Percentiles rank a stretch among this genome's conserved stretches.
Conservation (phyloP, 2,329 filamentous ascomycete species). For the Microsporum audouinii region DNA sequence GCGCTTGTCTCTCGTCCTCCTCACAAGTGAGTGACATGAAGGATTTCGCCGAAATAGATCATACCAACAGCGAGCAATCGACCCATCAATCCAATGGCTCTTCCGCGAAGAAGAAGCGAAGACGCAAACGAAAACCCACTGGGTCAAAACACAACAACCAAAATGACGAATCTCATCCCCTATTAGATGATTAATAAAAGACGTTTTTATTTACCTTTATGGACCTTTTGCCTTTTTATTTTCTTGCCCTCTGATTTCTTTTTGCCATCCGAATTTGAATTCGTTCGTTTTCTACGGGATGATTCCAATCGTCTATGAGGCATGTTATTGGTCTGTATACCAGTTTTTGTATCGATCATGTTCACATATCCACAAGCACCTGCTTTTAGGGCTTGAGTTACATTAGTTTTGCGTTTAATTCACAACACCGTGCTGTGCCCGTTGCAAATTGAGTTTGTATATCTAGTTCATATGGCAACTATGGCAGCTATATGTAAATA, state of each 20-base stretch:
- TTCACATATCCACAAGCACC: background rate
- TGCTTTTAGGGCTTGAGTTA: background rate
- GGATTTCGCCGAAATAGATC: background rate
- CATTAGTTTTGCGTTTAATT: background rate
- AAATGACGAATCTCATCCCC: slow-evolving; percentile 1
- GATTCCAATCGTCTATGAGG: background rate
- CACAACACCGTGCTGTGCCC: background rate
- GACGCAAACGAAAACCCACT: slow-evolving; percentile 10
- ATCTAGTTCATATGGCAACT: no score
- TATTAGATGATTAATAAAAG: background rate
- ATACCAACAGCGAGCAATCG: background rate
- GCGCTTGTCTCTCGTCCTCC: background rate
- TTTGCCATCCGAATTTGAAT: background rate
- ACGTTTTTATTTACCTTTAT: background rate
- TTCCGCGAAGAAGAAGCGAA: slow-evolving; percentile 10
- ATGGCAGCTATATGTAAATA: no score
- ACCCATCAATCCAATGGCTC: background rate
- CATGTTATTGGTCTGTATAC: background rate
- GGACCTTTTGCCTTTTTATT: background rate
- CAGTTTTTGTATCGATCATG: background rate
- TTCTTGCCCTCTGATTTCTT: background rate
- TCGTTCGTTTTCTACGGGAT: background rate
- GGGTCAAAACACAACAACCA: slow-evolving; percentile 1
- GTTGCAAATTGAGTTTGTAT: background rate
- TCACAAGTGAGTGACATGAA: background rate